Conservation (phyloP, 2,329 filamentous ascomycete genomes). For the Ilyonectria robusta region DNA sequence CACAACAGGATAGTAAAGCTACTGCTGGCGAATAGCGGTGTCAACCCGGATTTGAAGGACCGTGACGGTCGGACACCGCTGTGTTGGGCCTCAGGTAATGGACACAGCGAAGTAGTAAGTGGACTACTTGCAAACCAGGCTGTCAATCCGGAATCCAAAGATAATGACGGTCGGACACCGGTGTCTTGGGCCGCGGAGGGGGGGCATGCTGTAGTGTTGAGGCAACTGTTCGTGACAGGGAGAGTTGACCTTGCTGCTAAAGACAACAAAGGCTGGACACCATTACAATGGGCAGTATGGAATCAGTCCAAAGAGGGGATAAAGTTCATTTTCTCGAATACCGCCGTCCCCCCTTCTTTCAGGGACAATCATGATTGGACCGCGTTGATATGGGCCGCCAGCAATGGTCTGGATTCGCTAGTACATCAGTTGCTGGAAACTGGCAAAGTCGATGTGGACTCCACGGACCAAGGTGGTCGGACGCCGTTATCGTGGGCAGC, state of each 20-base stretch:
- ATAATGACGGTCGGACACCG: neutral
- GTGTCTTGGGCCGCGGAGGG: neutral
- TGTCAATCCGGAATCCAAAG: neutral
- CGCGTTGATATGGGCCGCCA: neutral
- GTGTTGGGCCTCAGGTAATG: neutral
- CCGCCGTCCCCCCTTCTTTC: too few relatives aligned
- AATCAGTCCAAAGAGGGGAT: neutral
- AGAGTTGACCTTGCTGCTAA: neutral
- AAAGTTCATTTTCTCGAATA: neutral
- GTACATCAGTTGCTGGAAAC: neutral
- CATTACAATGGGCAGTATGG: neutral
- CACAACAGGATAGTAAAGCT: neutral
- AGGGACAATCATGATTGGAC: neutral
- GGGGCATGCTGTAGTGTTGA: neutral
- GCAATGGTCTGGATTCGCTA: neutral
- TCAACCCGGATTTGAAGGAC: neutral
- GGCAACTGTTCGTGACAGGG: neutral
- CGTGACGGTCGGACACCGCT: neutral
- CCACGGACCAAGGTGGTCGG: neutral
- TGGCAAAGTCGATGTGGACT: neutral
- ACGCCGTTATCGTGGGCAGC: neutral
- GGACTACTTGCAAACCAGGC: neutral
- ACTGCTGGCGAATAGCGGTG: neutral
- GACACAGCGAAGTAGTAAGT: neutral
- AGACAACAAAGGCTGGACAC: neutral